A percentile compares a stretch with the other conserved stretches of the same genome.
Evolutionary conservation across 2,329 filamentous ascomycete species (phyloP).

Genomic region (Stagonosporopsis rhizophila): DNA sequence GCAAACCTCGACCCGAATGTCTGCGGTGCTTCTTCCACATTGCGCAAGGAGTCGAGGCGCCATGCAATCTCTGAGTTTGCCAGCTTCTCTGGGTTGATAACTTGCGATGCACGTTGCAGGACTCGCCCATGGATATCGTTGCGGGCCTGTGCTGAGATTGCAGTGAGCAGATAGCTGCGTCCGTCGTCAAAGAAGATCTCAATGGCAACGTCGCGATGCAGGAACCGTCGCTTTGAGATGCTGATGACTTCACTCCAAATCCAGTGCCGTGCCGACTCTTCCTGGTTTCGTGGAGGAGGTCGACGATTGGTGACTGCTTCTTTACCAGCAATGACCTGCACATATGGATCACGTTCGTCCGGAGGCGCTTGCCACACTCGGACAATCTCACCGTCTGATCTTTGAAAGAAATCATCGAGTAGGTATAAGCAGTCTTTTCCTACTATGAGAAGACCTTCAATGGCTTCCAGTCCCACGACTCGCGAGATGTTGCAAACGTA

Average conservation of each 20-base stretch:
- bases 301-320: slow-evolving; percentile 63
- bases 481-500: slow-evolving; percentile 95
- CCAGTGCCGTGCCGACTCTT: slow-evolving; percentile 87
- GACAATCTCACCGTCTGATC: slow-evolving; percentile 93
- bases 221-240: slow-evolving; percentile 91
- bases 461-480: slow-evolving; percentile 90
- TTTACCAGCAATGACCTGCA: slow-evolving; percentile 88
- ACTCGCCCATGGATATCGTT: slow-evolving; percentile 84
- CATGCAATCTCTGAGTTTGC: slow-evolving; percentile 86
- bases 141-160: slow-evolving; percentile 73
- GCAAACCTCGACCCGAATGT: slow-evolving; percentile 87
- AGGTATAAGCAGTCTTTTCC: slow-evolving; percentile 93
- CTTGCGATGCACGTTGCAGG: slow-evolving; percentile 79
- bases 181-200: slow-evolving; percentile 98
- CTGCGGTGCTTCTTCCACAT: slow-evolving; percentile 67
- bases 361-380: slow-evolving; percentile 92
- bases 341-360: slow-evolving; percentile 93
- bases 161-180: slow-evolving; percentile 89
- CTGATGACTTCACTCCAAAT: slow-evolving; percentile 94
- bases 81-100: slow-evolving; percentile 71
- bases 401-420: slow-evolving; percentile 95
- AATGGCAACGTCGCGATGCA: slow-evolving; percentile 95
- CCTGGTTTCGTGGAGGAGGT: slow-evolving; percentile 41
- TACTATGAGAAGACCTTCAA: slow-evolving; percentile 90
- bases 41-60: slow-evolving; percentile 85